These are phyloP conservation scores for Digitaria exilis DNA, from an alignment of 202 grass and related monocot genomes.

Conservation along the genomic window DNA sequence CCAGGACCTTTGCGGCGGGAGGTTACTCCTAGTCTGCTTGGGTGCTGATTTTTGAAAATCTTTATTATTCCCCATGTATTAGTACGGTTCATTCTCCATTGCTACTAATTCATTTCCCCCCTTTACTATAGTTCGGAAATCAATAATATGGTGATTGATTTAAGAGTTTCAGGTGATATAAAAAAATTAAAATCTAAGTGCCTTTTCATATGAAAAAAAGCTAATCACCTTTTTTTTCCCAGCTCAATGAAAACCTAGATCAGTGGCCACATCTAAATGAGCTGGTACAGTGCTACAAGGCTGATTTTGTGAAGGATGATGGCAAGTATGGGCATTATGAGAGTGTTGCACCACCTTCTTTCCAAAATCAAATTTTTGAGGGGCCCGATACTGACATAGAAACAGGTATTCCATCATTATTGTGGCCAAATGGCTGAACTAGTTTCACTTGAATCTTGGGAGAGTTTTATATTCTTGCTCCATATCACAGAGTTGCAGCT, in stretches of 20 bases:
- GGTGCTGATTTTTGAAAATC: not conserved
- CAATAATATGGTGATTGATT: conserved; percentile 10
- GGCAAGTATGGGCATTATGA: conserved; percentile 91
- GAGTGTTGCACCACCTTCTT: conserved; percentile 55
- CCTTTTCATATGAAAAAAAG: conserved; percentile 9
- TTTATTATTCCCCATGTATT: not conserved
- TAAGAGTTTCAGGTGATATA: conserved; percentile 1
- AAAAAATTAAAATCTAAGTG: conserved; percentile 14
- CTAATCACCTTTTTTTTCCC: conserved; percentile 28
- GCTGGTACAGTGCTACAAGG: conserved; percentile 87
- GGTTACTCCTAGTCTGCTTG: not conserved
- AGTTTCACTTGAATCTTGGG: conserved; percentile 23
- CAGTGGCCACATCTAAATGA: conserved; percentile 99
- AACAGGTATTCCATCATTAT: conserved; percentile 62
- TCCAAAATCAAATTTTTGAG: conserved; percentile 97
- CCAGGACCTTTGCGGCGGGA: not conserved
- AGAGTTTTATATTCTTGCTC: conserved; percentile 31
- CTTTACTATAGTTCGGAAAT: conserved; percentile 13
- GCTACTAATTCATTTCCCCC: not conserved
- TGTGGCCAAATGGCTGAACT: not conserved
- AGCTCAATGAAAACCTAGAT: conserved; percentile 96
- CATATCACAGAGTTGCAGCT: conserved; percentile 76
- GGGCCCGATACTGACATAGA: conserved; percentile 96
- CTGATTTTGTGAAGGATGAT: conserved; percentile 91
- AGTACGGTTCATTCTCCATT: not conserved